Conservation (phyloP, 1,284 basidiomycete species). For the Anthracocystis panici-leucophaei region DNA sequence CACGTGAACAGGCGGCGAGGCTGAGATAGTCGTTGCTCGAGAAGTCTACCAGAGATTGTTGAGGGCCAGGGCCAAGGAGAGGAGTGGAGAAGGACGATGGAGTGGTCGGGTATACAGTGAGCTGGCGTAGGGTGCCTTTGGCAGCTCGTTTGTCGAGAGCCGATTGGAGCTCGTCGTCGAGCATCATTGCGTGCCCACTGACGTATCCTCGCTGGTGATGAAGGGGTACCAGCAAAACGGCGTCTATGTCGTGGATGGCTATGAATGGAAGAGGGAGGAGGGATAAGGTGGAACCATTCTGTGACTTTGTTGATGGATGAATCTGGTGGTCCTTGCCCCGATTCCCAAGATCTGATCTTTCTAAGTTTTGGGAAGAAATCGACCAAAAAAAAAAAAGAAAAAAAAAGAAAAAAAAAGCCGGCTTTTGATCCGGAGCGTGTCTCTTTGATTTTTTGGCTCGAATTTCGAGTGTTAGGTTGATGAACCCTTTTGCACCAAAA, state of each 20-base stretch:
- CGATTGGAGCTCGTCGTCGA: slow-evolving; percentile 55
- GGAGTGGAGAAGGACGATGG: slow-evolving; percentile 21
- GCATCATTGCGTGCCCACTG: slow-evolving; percentile 24
- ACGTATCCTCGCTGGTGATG: neutral
- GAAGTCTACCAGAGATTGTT: slow-evolving; percentile 75
- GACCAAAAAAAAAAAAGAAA: slow-evolving; percentile 1
- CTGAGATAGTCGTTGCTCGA: slow-evolving; percentile 95
- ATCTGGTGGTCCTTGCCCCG: too few species aligned
- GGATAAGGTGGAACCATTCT: neutral
- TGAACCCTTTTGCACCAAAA: neutral
- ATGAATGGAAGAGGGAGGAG: neutral
- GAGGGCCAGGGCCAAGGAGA: neutral
- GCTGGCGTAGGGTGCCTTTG: slow-evolving; percentile 58
- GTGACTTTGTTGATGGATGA: neutral
- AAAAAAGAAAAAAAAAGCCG: slow-evolving; percentile 3
- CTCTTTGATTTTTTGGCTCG: neutral
- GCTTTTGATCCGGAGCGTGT: neutral
- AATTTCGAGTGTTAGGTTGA: neutral
- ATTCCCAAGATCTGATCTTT: neutral
- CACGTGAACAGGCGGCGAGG: slow-evolving; percentile 75
- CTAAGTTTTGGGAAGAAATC: slow-evolving; percentile 3
- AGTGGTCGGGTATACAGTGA: slow-evolving; percentile 43
- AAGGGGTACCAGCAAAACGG: too few species aligned
- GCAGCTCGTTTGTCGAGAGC: slow-evolving; percentile 53
- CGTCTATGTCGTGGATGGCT: neutral